phyloP scores from a whole-genome alignment of 1,284 basidiomycete genomes.

The Malassezia sp. region DNA sequence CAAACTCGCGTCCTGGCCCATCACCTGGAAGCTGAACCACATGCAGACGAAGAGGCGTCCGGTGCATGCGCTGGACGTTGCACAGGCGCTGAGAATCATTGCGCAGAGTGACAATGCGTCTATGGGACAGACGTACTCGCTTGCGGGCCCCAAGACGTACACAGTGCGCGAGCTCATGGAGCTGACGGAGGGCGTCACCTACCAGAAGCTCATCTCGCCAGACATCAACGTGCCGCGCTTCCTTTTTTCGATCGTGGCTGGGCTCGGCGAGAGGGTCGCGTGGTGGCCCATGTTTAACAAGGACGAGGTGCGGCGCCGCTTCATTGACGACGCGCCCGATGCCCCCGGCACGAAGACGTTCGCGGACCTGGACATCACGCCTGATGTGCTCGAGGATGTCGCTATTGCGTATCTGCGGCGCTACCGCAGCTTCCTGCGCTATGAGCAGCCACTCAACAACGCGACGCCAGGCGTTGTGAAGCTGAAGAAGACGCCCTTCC shows the following conservation, averaged over 20 bases:
- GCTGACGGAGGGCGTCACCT: slow-evolving; percentile 68
- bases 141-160: slow-evolving; percentile 79
- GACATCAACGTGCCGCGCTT: slow-evolving; percentile 67
- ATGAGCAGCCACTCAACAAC: slow-evolving; percentile 49
- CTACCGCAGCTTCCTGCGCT: slow-evolving; percentile 61
- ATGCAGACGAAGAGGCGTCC: slow-evolving; percentile 76
- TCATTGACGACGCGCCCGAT: slow-evolving; percentile 60
- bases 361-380: slow-evolving; percentile 54
- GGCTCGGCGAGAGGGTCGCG: slow-evolving; percentile 55
- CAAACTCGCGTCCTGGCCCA: slow-evolving; percentile 65
- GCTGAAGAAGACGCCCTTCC: slow-evolving; percentile 48
- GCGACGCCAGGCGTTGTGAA: slow-evolving; percentile 41
- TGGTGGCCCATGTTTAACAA: slow-evolving; percentile 92
- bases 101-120: slow-evolving; percentile 56
- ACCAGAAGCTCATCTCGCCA: slow-evolving; percentile 54
- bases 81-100: slow-evolving; percentile 75
- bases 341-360: slow-evolving; percentile 50
- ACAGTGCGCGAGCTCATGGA: slow-evolving; percentile 74
- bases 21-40: slow-evolving; percentile 85
- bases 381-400: slow-evolving; percentile 75
- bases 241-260: slow-evolving; percentile 59
- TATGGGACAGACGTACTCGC: slow-evolving; percentile 60
- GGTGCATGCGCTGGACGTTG: slow-evolving; percentile 86
- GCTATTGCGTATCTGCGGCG: slow-evolving; percentile 82
- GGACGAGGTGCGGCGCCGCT: slow-evolving; percentile 80